Base-by-base conservation (phyloP, 495 filamentous ascomycete species). In the Penicillium atrosanguineum region DNA sequence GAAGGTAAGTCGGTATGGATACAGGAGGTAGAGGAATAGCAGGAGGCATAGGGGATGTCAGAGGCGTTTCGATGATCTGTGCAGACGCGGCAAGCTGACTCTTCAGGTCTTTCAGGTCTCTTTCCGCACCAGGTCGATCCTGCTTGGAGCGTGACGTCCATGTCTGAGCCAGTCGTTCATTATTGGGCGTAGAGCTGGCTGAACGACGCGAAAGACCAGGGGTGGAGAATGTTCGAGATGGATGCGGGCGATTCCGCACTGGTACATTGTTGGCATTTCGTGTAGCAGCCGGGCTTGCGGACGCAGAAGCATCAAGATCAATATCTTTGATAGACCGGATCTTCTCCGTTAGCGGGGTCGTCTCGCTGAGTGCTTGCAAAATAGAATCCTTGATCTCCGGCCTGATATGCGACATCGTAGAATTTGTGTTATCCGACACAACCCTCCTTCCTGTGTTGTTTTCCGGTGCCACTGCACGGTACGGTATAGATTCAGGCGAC, bases 1-100 rank as follows among this genome's bases (percentile, higher is more conserved):
- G 89, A 12, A 97, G 77, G 61, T 94, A 88, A 3, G 90, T 94
- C 5, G 90, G 89, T 45, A 97, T 80, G 0, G 91, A 95, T 65
- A 91, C 77, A 4, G 91, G 91, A 7, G 91, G 91, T 0, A 94
- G 72, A 8, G 91, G 91, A 42, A 95, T 83, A 5, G 81, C 67
- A n/a, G 78, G 71, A 26, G 85, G 83, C 65, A 89, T 79, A 0
- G 87, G 87, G 8, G 89, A 89, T 4, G 83, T 72, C 21, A 81
- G 62, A n/a, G 74, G 54, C 7, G 68, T 61, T 29, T 79, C 75
- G 7, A 49, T 50, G 9, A 66, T 59, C 25, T 65, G 69, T 44
- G 59, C 58, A 14, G 66, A 63, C 6, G 61, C 61, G 8, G 55
- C 64, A 4, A 65, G 64, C 26, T 62, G 58, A 21, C 46, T 60